These are phyloP conservation scores for Angomonas ambiguus DNA, from an alignment of 208 protist species.

Conservation along the genomic window DNA sequence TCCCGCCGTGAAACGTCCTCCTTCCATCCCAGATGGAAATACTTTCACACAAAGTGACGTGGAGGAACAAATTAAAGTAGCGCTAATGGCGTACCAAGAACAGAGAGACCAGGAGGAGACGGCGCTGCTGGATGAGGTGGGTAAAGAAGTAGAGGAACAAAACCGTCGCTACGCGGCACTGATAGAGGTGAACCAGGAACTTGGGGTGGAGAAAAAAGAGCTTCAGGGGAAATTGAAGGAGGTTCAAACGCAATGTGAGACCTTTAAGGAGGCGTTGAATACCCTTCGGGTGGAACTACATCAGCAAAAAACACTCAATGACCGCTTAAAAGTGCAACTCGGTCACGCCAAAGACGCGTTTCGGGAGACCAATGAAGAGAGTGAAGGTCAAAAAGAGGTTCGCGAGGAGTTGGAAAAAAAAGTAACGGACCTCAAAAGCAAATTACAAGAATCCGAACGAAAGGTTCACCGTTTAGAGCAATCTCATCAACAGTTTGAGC, in stretches of 20 bases:
- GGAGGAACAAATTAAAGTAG: slow-evolving; percentile 26
- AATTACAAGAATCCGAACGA: neutral
- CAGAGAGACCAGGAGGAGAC: slow-evolving; percentile 68
- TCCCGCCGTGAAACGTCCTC: no score
- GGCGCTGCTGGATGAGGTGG: slow-evolving; percentile 53
- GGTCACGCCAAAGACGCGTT: neutral
- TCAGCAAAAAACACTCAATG: slow-evolving; percentile 9
- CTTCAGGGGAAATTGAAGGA: slow-evolving; percentile 25
- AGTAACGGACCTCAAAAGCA: neutral
- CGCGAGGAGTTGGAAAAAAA: neutral
- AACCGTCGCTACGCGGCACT: slow-evolving; percentile 34
- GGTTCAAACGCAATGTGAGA: slow-evolving; percentile 17
- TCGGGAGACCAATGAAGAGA: neutral
- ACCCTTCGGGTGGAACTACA: slow-evolving; percentile 32
- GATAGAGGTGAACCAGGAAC: slow-evolving; percentile 18
- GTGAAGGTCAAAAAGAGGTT: neutral
- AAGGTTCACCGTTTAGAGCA: slow-evolving; percentile 17
- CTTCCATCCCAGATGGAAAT: neutral
- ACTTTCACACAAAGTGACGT: neutral
- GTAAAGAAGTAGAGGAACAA: slow-evolving; percentile 60
- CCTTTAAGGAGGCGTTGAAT: slow-evolving; percentile 25
- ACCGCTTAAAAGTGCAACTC: neutral
- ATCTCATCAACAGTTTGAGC: slow-evolving; percentile 20
- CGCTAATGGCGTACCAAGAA: slow-evolving; percentile 52
- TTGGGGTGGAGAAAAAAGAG: slow-evolving; percentile 16